These are phyloP conservation scores for Alternaria brassicae DNA, from an alignment of 2,329 filamentous ascomycete species.

Conservation along the genomic window DNA sequence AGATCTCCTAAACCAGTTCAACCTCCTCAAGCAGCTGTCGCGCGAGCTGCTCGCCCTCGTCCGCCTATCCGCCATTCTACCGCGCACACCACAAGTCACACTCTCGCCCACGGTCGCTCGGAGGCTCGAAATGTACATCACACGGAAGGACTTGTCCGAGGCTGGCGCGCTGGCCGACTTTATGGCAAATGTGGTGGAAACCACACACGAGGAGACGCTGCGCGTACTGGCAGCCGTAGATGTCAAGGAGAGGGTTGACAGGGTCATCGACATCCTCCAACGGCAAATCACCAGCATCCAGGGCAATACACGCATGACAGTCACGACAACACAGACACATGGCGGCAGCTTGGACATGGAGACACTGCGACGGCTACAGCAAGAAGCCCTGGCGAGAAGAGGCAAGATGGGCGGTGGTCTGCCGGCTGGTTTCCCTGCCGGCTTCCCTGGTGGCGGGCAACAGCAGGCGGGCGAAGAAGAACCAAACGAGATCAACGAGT, in stretches of 20 bases:
- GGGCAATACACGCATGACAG: conserved; percentile 84
- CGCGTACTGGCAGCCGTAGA: conserved; percentile 82
- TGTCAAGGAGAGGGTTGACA: conserved; percentile 77
- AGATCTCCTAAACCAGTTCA: conserved; percentile 74
- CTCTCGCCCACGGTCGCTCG: conserved; percentile 86
- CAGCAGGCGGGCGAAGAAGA: conserved; percentile 72
- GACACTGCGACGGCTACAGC: conserved; percentile 53
- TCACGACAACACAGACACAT: conserved; percentile 69
- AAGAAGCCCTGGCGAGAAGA: conserved; percentile 51
- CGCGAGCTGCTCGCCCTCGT: conserved; percentile 86
- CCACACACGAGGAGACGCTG: conserved; percentile 88
- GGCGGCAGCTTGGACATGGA: conserved; percentile 53
- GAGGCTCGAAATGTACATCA: conserved; percentile 85
- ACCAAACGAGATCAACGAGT: conserved; percentile 85
- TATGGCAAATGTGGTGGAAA: conserved; percentile 91
- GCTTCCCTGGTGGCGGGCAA: conserved; percentile 52
- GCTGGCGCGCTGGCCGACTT: conserved; percentile 91
- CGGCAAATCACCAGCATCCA: conserved; percentile 85
- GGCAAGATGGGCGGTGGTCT: conserved; percentile 42
- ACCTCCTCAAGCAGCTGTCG: conserved; percentile 81
- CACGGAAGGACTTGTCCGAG: conserved; percentile 79
- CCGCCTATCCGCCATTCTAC: conserved; percentile 82
- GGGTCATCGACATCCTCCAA: conserved; percentile 82
- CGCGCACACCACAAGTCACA: conserved; percentile 68
- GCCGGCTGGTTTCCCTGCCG: conserved; percentile 51